Conservation (phyloP, 2,329 filamentous ascomycete species). For the Parascedosporium putredinis region DNA sequence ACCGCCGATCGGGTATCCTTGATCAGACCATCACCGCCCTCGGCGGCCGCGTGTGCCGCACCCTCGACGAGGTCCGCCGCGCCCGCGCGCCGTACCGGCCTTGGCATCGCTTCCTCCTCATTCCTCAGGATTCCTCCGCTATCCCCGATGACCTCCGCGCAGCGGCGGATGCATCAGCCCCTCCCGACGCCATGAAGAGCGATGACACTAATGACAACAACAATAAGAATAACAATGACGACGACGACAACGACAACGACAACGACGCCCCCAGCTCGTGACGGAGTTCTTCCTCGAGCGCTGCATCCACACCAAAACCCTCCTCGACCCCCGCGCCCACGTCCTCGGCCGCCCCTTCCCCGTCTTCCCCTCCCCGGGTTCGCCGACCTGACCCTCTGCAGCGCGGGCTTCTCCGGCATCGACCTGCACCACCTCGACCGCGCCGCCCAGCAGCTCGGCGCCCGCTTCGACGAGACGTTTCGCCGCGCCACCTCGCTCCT, state of each 20-base stretch:
- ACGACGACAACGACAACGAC: constrained; percentile 16
- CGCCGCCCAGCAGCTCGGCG: constrained; percentile 65
- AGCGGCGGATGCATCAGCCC: no score
- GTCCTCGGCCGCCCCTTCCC: constrained; percentile 69
- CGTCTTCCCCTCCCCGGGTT: constrained; percentile 61
- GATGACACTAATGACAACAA: no score
- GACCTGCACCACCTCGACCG: constrained; percentile 79
- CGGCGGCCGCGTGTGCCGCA: constrained; percentile 31
- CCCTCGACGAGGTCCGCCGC: constrained; percentile 30
- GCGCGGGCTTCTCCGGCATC: constrained; percentile 72
- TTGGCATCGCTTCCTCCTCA: constrained; percentile 38
- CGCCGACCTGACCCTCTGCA: constrained; percentile 59
- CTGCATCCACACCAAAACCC: constrained; percentile 66
- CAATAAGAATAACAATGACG: no score
- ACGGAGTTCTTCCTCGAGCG: constrained; percentile 93
- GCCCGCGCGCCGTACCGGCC: constrained; percentile 18
- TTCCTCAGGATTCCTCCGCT: constrained; percentile 32
- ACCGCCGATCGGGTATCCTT: constrained; percentile 37
- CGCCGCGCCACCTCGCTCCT: constrained; percentile 63
- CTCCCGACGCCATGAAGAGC: no score
- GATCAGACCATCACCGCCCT: constrained; percentile 36
- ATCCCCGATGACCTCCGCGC: not conserved
- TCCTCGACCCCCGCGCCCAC: constrained; percentile 59
- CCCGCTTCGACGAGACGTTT: constrained; percentile 68
- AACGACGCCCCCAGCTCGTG: constrained; percentile 41